Evolutionary conservation across 2,329 filamentous ascomycete genomes (phyloP).

Genomic region (Paraphoma chrysanthemicola): DNA sequence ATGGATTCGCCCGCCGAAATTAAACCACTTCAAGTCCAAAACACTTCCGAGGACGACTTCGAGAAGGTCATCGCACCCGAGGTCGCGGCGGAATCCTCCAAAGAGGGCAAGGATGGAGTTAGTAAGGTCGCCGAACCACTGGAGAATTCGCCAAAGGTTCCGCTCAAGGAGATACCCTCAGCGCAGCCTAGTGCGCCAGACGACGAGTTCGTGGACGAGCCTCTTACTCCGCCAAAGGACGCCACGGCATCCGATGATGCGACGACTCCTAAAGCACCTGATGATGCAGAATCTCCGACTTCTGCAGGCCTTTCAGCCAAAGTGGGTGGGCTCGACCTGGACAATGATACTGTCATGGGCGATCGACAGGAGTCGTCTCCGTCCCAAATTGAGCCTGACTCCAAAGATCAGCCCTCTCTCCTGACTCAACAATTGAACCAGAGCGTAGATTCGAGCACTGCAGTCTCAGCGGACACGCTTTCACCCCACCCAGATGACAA

Average conservation of each 20-base stretch:
- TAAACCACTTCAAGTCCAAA: slow-evolving; percentile 77
- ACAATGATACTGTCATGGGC: slow-evolving; percentile 62
- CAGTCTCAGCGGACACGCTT: slow-evolving; percentile 41
- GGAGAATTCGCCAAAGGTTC: slow-evolving; percentile 55
- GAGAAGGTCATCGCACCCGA: slow-evolving; percentile 80
- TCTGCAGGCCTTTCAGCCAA: slow-evolving; percentile 62
- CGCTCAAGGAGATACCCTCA: slow-evolving; percentile 27
- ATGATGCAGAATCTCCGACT: slow-evolving; percentile 54
- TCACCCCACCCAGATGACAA: slow-evolving; percentile 71
- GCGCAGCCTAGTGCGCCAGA: slow-evolving; percentile 51
- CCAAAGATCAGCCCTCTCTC: slow-evolving; percentile 47
- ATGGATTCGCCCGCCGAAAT: slow-evolving; percentile 68
- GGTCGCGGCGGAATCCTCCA: slow-evolving; percentile 72
- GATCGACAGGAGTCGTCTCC: slow-evolving; percentile 32
- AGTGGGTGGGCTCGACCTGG: slow-evolving; percentile 65
- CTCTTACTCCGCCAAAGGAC: slow-evolving; percentile 65
- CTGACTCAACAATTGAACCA: slow-evolving; percentile 52
- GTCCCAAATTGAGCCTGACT: slow-evolving; percentile 25
- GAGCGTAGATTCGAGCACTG: slow-evolving; percentile 30
- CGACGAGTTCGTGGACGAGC: slow-evolving; percentile 80
- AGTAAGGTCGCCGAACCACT: slow-evolving; percentile 45
- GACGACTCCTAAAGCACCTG: slow-evolving; percentile 30
- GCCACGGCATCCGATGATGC: slow-evolving; percentile 22
- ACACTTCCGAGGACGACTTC: slow-evolving; percentile 88
- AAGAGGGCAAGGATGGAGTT: slow-evolving; percentile 59